These are phyloP conservation scores for Onygenales sp. DNA, from an alignment of 2,329 filamentous ascomycete species.

Conservation along the genomic window DNA sequence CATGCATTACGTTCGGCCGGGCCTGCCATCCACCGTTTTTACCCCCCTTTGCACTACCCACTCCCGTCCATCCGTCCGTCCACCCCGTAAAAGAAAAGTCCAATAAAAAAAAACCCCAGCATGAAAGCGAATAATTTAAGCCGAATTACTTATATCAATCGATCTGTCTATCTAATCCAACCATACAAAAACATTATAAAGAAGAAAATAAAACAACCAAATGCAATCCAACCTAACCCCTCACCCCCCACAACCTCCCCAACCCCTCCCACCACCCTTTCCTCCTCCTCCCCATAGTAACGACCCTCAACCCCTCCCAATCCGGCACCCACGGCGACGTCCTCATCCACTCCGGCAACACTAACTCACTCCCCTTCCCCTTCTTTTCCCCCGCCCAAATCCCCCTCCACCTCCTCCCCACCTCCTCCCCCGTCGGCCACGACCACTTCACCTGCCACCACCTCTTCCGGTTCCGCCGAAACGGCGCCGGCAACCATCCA, in stretches of 20 bases:
- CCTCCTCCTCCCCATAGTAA: neutral
- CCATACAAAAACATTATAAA: neutral
- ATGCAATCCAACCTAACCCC: neutral
- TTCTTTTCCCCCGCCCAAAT: slow-evolving; percentile 7
- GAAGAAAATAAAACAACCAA: too few relatives aligned
- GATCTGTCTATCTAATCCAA: neutral
- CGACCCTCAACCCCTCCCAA: slow-evolving; percentile 1
- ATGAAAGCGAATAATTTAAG: too few relatives aligned
- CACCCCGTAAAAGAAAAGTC: too few relatives aligned
- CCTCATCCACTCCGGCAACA: slow-evolving; percentile 10
- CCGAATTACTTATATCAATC: neutral
- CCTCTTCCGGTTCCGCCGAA: neutral
- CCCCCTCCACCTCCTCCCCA: slow-evolving; percentile 10
- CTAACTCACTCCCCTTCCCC: slow-evolving; percentile 2
- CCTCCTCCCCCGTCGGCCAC: neutral
- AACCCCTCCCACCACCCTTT: neutral
- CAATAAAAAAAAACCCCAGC: too few relatives aligned
- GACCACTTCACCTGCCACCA: slow-evolving; percentile 2
- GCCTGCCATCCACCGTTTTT: too few relatives aligned
- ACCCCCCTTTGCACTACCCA: too few relatives aligned
- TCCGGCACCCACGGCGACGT: neutral
- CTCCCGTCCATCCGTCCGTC: too few relatives aligned
- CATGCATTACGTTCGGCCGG: too few relatives aligned
- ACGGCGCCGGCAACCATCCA: neutral
- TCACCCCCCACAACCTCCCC: slow-evolving; percentile 4